Percentiles rank a stretch among this genome's conserved stretches.
Conservation (phyloP, 176 grass and related monocot species). For the Eremochloa ophiuroides region DNA sequence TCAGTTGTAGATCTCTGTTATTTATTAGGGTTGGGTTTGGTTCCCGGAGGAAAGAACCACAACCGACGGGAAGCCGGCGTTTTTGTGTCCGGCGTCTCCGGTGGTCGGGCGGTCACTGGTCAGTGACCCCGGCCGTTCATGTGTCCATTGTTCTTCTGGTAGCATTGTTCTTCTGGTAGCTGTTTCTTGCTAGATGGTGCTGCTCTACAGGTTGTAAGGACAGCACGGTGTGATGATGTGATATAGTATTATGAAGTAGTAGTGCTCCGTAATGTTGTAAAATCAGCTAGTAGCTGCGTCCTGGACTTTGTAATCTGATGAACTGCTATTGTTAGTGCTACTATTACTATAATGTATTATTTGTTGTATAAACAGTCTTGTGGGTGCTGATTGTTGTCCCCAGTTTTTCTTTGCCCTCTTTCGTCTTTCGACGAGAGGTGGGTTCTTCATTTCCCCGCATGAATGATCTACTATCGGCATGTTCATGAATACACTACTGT, state of each 20-base stretch:
- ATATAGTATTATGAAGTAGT: not conserved
- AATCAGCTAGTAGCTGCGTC: not conserved
- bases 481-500: no score
- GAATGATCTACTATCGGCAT: no score
- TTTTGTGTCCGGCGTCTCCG: constrained; percentile 47
- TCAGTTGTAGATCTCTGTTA: not conserved
- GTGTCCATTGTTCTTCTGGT: constrained; percentile 4
- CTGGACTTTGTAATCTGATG: constrained; percentile 31
- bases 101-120: constrained; percentile 25
- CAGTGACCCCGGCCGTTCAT: constrained; percentile 13
- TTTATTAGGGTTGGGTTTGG: constrained; percentile 20
- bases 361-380: not conserved
- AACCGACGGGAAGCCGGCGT: constrained; percentile 34
- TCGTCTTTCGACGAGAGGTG: not conserved
- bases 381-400: not conserved
- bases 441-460: not conserved
- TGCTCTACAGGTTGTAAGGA: constrained; percentile 43
- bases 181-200: not conserved
- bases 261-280: constrained; percentile 11
- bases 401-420: no score
- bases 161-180: not conserved
- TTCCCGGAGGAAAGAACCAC: constrained; percentile 20
- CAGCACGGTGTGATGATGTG: constrained; percentile 1
- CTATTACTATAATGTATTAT: not conserved
- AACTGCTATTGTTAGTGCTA: constrained; percentile 11